Conservation (phyloP, 352 stramenopile genomes). For the Pythium rhizo-oryzae region DNA sequence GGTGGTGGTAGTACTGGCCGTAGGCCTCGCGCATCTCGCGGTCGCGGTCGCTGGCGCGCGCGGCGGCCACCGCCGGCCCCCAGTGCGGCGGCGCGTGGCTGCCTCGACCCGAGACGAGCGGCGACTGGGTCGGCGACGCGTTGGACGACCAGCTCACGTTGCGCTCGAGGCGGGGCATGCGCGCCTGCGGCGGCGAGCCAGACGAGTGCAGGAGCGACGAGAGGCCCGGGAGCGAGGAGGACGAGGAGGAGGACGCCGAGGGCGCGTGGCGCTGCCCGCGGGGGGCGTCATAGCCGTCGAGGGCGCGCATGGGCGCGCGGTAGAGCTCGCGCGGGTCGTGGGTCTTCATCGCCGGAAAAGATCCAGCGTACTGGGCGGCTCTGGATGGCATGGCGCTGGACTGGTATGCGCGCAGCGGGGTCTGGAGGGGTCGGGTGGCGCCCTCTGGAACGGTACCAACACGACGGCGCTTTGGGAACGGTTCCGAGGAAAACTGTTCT, state of each 20-base stretch:
- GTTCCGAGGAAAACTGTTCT: not conserved
- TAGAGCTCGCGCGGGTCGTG: not conserved
- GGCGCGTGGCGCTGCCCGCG: not conserved
- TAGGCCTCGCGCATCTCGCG: slow-evolving; percentile 3
- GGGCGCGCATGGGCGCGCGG: not conserved
- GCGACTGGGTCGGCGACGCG: slow-evolving; percentile 6
- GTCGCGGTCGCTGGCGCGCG: not conserved
- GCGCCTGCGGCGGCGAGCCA: slow-evolving; percentile 6
- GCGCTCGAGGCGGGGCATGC: slow-evolving; percentile 1
- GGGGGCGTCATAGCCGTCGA: not conserved
- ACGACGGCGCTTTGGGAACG: slow-evolving; percentile 13
- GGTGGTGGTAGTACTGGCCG: slow-evolving; percentile 3
- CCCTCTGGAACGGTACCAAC: slow-evolving; percentile 2
- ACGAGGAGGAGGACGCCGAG: not conserved
- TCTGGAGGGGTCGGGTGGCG: not conserved
- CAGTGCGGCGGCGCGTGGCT: slow-evolving; percentile 2
- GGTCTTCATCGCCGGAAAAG: slow-evolving; percentile 11
- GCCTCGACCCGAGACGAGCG: not conserved
- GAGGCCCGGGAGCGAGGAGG: slow-evolving; percentile 5
- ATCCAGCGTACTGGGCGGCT: slow-evolving; percentile 13
- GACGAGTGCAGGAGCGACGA: slow-evolving; percentile 16
- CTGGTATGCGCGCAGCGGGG: not conserved
- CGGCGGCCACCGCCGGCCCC: not conserved
- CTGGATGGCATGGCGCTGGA: slow-evolving; percentile 1
- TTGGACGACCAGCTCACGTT: slow-evolving; percentile 15